phyloP scores from a whole-genome alignment of 1,284 basidiomycete species.

The Moesziomyces globuligerus region DNA sequence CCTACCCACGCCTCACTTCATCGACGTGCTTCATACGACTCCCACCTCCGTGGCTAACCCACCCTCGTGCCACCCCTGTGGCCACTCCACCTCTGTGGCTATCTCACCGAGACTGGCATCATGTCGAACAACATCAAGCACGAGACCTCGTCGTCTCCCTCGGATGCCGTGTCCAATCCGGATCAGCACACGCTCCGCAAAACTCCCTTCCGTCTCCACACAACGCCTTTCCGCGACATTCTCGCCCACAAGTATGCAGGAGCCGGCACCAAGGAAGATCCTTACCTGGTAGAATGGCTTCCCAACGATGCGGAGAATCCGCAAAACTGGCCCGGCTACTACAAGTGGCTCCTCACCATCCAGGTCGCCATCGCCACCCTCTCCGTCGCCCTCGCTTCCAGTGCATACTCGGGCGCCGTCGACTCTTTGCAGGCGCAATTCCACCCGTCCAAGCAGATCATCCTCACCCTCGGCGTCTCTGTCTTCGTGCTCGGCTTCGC shows the following conservation, averaged over 20 bases:
- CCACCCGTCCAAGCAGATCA: conserved; percentile 35
- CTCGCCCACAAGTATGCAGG: conserved; percentile 67
- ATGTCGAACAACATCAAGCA: conserved; percentile 16
- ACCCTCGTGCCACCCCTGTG: too few relatives aligned
- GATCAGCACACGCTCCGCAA: conserved; percentile 38
- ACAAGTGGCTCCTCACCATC: conserved; percentile 55
- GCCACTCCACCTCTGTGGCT: background rate
- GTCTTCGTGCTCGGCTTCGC: conserved; percentile 77
- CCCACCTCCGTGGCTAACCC: too few relatives aligned
- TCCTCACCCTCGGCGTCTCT: conserved; percentile 68
- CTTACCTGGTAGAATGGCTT: conserved; percentile 66
- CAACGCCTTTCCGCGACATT: conserved; percentile 68
- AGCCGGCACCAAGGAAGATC: conserved; percentile 67
- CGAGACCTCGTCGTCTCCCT: background rate
- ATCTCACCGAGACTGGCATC: background rate
- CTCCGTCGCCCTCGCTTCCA: conserved; percentile 55
- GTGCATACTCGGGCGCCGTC: conserved; percentile 57
- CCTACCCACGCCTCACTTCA: too few relatives aligned
- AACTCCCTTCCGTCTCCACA: conserved; percentile 55
- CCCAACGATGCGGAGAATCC: conserved; percentile 54
- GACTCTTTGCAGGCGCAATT: conserved; percentile 44
- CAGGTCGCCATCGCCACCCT: conserved; percentile 61
- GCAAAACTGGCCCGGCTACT: conserved; percentile 13
- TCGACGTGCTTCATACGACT: too few relatives aligned
- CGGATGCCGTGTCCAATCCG: conserved; percentile 7